Base-by-base conservation (phyloP, 2,329 filamentous ascomycete species). In the Cadophora sp. region DNA sequence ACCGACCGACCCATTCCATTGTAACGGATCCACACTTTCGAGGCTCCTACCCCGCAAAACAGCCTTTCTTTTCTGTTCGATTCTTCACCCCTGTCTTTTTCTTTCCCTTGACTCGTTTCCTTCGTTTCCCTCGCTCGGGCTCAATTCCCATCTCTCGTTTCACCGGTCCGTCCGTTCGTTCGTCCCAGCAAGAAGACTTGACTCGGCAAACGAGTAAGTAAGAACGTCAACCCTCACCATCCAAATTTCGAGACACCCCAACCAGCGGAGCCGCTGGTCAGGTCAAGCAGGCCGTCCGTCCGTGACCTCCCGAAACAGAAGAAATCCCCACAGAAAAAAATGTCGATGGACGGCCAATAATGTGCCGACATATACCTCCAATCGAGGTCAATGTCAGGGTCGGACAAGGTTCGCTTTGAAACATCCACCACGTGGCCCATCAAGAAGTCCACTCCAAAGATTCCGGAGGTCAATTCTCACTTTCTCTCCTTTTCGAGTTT, bases 1-100 rank as follows among this genome's bases (percentile, higher is more conserved):
- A 37, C 40, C 12, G 5, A 48, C 5, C 43, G 43, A 48, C 43
- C 19, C 43, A 48, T 48, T 11, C 6, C 4, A n/a, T n/a, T 48
- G 43, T 48, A 19, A 22, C 43, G 43, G 43, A 48, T 48, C 43
- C 43, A 48, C 26, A 31, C 7, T 4, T n/a, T 55, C 3, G 29
- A 37, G 22, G 29, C 29, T 37, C 31, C 55, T 58, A 58, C 55
- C 55, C 55, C 55, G 55, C 55, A 58, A 58, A 58, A 37, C 29
- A 58, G 11, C 55, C 29, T 56, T 34, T 58, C 27, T 37, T 12
- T 24, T 26, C 24, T 53, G 6, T 12, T 26, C 50, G 27, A 5
- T 27, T 53, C 50, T 11, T 24, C 27, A 14, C 48, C 27, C 16
- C 43, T 9, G 5, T 22, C n/a, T 22, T 22, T 48, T 2, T 22